A percentile compares a stretch with the other conserved stretches of the same genome.
Conservation (phyloP, 352 stramenopile species). For the Globisporangium apiculatum region DNA sequence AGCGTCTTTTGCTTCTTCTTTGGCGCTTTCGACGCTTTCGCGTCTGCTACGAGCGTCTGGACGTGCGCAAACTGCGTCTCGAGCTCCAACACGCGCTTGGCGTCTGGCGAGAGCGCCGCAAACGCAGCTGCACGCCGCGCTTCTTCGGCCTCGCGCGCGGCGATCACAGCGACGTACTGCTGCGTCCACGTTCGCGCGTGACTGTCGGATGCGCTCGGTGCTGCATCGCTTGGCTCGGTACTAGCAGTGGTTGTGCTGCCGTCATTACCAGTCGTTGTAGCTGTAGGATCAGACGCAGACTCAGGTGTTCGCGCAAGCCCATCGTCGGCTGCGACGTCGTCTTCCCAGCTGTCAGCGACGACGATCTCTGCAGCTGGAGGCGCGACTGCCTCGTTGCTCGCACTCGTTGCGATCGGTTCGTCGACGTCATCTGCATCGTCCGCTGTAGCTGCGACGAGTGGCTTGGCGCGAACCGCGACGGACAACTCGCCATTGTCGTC, state of each 20-base stretch:
- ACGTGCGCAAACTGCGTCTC: constrained; percentile 39
- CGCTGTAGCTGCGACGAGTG: neutral
- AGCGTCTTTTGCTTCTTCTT: constrained; percentile 40
- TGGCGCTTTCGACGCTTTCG: constrained; percentile 38
- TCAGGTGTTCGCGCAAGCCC: neutral
- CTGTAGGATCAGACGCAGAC: neutral
- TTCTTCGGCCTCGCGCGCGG: constrained; percentile 34
- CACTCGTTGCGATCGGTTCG: constrained; percentile 1
- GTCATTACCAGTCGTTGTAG: no score
- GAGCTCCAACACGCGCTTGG: constrained; percentile 34
- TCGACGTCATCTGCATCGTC: neutral
- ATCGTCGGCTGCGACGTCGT: constrained; percentile 12
- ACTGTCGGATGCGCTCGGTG: constrained; percentile 13
- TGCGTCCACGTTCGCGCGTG: constrained; percentile 68
- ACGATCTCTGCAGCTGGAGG: neutral
- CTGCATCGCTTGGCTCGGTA: neutral
- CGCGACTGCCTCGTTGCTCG: neutral
- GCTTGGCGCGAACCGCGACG: constrained; percentile 21
- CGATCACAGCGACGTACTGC: constrained; percentile 61
- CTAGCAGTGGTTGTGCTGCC: neutral
- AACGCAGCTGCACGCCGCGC: constrained; percentile 20
- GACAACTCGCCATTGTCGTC: constrained; percentile 20
- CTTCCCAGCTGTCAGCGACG: constrained; percentile 19
- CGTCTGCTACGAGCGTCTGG: constrained; percentile 24
- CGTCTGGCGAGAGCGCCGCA: constrained; percentile 24